Conservation (phyloP, 2,329 filamentous ascomycete genomes). For the Hortaea sp. region DNA sequence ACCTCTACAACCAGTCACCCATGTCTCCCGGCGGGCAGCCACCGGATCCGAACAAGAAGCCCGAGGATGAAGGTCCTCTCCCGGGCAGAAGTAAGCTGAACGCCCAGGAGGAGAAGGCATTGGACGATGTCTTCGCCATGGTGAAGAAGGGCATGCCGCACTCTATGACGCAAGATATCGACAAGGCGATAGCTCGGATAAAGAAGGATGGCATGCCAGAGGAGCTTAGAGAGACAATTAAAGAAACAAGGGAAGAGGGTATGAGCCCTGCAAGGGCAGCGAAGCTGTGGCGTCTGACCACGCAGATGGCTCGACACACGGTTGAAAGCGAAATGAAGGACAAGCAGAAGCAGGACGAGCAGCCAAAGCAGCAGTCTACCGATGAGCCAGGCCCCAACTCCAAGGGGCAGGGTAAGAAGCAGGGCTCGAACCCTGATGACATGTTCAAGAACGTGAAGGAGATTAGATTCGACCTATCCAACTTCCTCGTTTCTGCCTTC, state of each 20-base stretch:
- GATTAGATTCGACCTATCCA: conserved; percentile 46
- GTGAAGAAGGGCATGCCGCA: conserved; percentile 51
- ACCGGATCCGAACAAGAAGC: conserved; percentile 20
- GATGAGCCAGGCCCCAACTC: conserved; percentile 35
- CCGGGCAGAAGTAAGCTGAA: conserved; percentile 38
- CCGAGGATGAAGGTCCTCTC: conserved; percentile 24
- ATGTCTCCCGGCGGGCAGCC: conserved; percentile 24
- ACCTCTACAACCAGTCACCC: conserved; percentile 35
- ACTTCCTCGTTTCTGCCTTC: conserved; percentile 48
- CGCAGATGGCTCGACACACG: conserved; percentile 45
- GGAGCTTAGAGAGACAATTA: conserved; percentile 56
- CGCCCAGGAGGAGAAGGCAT: conserved; percentile 45
- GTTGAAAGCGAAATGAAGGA: conserved; percentile 31
- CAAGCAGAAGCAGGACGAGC: conserved; percentile 14
- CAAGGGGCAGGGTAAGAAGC: conserved; percentile 28
- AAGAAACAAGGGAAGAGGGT: conserved; percentile 41
- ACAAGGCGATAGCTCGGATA: conserved; percentile 51
- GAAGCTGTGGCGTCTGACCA: conserved; percentile 48
- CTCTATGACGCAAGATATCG: conserved; percentile 50
- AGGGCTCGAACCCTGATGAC: conserved; percentile 29
- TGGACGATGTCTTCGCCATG: conserved; percentile 48
- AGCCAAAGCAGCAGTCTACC: conserved; percentile 34
- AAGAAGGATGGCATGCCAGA: conserved; percentile 59
- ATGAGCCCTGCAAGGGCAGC: conserved; percentile 54
- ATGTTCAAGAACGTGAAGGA: conserved; percentile 31